Percentiles rank a stretch among this genome's conserved stretches.
phyloP scores from a whole-genome alignment of 2,329 filamentous ascomycete genomes.

The Cladosporium phlei region DNA sequence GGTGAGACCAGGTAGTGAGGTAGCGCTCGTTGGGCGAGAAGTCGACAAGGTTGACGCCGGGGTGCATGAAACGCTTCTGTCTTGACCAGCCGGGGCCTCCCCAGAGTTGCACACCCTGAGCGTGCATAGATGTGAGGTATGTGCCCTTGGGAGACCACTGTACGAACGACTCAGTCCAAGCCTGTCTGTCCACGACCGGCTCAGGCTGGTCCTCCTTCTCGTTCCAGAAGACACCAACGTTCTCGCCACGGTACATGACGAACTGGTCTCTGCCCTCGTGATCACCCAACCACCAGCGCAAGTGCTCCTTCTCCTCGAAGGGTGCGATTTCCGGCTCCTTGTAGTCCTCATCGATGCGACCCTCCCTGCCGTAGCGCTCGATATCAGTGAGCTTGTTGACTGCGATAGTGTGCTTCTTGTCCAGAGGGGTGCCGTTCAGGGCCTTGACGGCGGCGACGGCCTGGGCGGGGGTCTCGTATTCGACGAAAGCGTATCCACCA shows the following conservation, averaged over 20 bases:
- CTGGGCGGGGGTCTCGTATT: conserved; percentile 87
- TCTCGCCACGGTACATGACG: conserved; percentile 86
- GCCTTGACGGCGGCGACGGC: conserved; percentile 83
- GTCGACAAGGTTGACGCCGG: conserved; percentile 90
- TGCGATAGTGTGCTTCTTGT: conserved; percentile 91
- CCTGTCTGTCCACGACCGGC: conserved; percentile 80
- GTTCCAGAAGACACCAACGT: conserved; percentile 96
- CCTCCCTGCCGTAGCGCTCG: conserved; percentile 91
- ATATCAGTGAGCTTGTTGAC: conserved; percentile 99
- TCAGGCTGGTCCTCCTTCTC: conserved; percentile 90
- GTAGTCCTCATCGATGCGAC: conserved; percentile 88
- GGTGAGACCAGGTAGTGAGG: conserved; percentile 92
- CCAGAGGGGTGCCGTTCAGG: conserved; percentile 79
- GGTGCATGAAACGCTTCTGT: conserved; percentile 89
- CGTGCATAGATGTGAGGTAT: conserved; percentile 89
- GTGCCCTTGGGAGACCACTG: conserved; percentile 97
- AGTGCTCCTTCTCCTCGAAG: conserved; percentile 88
- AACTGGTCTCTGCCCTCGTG: conserved; percentile 89
- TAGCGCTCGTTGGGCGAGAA: conserved; percentile 94
- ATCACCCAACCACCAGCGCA: conserved; percentile 90
- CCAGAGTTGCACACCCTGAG: conserved; percentile 96
- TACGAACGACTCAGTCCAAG: conserved; percentile 98
- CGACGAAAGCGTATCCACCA: conserved; percentile 90
- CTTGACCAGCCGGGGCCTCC: conserved; percentile 84
- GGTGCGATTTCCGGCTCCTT: conserved; percentile 72